phyloP scores from a whole-genome alignment of 495 filamentous ascomycete species.

The Opeltia flavorubescens region DNA sequence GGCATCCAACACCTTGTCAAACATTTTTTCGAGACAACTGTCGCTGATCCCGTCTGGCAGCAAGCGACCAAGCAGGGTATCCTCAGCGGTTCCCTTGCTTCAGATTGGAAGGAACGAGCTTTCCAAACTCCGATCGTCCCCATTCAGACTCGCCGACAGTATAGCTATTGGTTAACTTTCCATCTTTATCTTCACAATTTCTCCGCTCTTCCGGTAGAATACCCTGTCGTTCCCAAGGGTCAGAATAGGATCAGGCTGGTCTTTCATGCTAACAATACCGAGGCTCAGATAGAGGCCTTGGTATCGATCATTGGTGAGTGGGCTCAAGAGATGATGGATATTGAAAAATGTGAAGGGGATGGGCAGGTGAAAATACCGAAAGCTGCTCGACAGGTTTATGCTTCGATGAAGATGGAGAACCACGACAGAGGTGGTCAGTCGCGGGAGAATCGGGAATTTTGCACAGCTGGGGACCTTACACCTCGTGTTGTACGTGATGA shows the following conservation, averaged over 20 bases:
- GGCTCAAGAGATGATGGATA: too few relatives aligned
- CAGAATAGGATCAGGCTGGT: constrained; percentile 34
- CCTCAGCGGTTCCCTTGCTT: constrained; percentile 19
- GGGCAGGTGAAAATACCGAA: too few relatives aligned
- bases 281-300: constrained; percentile 30
- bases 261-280: constrained; percentile 35
- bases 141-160: constrained; percentile 14
- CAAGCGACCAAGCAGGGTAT: constrained; percentile 23
- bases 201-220: constrained; percentile 29
- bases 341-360: constrained; percentile 7
- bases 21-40: constrained; percentile 22
- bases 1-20: constrained; percentile 25
- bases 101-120: not conserved
- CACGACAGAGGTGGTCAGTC: too few relatives aligned
- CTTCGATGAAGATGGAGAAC: too few relatives aligned
- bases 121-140: constrained; percentile 18
- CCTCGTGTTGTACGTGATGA: too few relatives aligned
- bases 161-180: constrained; percentile 25
- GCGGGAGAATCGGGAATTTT: too few relatives aligned
- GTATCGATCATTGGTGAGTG: constrained; percentile 25
- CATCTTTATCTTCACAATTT: constrained; percentile 22
- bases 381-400: too few relatives aligned
- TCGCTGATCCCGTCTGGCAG: constrained; percentile 17
- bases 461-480: too few relatives aligned
- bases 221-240: constrained; percentile 33